Conservation (phyloP, 2,329 filamentous ascomycete species). For the Whalleya microplaca region DNA sequence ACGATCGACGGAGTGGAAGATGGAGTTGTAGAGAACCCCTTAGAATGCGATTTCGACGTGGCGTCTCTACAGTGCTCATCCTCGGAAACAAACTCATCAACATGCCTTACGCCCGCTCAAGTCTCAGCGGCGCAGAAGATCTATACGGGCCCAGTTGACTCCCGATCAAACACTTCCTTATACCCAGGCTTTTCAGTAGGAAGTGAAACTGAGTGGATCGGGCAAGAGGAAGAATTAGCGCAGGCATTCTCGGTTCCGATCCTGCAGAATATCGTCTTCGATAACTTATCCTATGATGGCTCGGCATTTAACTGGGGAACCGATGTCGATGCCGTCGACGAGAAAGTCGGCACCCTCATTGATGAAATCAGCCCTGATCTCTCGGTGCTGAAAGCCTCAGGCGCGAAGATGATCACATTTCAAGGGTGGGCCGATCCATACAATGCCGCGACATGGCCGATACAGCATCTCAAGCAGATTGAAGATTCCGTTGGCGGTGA, state of each 20-base stretch:
- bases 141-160: conserved; percentile 29
- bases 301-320: conserved; percentile 41
- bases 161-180: conserved; percentile 19
- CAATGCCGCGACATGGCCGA: conserved; percentile 42
- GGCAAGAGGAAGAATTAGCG: conserved; percentile 40
- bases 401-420: conserved; percentile 43
- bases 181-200: conserved; percentile 47
- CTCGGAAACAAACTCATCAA: conserved; percentile 11
- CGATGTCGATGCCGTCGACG: conserved; percentile 40
- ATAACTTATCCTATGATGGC: conserved; percentile 41
- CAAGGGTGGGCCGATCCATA: conserved; percentile 45
- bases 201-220: conserved; percentile 43
- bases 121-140: conserved; percentile 37
- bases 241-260: conserved; percentile 42
- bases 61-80: conserved; percentile 34
- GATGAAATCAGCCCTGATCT: conserved; percentile 38
- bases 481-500: conserved; percentile 28
- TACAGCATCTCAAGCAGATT: conserved; percentile 41
- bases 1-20: conserved; percentile 43
- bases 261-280: conserved; percentile 46
- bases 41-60: conserved; percentile 42
- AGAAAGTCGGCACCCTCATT: conserved; percentile 39
- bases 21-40: conserved; percentile 43
- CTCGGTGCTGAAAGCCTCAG: conserved; percentile 31
- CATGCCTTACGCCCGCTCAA: conserved; percentile 39